Percentiles rank a stretch among this genome's conserved stretches.
Evolutionary conservation across 768 basidiomycete genomes (phyloP).

Genomic region (Tephrocybe sp.): DNA sequence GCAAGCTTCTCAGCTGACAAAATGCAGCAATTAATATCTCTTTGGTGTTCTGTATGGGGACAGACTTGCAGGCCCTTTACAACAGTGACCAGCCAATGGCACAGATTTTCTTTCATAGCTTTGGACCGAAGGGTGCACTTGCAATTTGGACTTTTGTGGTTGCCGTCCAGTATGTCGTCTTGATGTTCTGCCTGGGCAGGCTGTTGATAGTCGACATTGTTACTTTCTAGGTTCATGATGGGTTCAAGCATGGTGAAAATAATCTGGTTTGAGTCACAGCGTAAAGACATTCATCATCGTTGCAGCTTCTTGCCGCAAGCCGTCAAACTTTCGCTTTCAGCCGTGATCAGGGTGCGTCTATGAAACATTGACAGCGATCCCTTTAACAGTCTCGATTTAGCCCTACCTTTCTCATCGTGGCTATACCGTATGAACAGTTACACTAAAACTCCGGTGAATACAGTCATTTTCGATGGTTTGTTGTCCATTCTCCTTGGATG

Average conservation of each 20-base stretch:
- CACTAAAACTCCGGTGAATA: constrained; percentile 55
- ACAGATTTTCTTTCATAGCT: constrained; percentile 50
- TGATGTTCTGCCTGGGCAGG: neutral
- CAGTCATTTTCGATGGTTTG: constrained; percentile 49
- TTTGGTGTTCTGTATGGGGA: constrained; percentile 65
- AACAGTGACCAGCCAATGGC: constrained; percentile 59
- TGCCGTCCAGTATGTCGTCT: constrained; percentile 31
- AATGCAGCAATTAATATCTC: constrained; percentile 53
- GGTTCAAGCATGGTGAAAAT: constrained; percentile 48
- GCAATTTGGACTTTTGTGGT: constrained; percentile 38
- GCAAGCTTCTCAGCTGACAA: neutral
- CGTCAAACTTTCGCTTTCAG: constrained; percentile 73
- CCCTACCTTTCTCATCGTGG: constrained; percentile 60
- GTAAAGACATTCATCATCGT: neutral
- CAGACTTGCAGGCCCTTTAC: constrained; percentile 40
- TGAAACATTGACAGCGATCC: neutral
- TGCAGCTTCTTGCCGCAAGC: constrained; percentile 23
- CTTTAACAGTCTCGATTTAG: constrained; percentile 19
- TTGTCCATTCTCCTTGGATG: constrained; percentile 50
- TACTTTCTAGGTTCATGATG: constrained; percentile 46
- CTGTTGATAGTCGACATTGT: neutral
- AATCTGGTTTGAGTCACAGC: neutral
- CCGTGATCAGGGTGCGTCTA: constrained; percentile 48
- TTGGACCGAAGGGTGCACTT: constrained; percentile 36
- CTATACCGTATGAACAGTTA: constrained; percentile 54